Conservation (phyloP, 768 basidiomycete genomes). For the Crassisporium funariophilum region DNA sequence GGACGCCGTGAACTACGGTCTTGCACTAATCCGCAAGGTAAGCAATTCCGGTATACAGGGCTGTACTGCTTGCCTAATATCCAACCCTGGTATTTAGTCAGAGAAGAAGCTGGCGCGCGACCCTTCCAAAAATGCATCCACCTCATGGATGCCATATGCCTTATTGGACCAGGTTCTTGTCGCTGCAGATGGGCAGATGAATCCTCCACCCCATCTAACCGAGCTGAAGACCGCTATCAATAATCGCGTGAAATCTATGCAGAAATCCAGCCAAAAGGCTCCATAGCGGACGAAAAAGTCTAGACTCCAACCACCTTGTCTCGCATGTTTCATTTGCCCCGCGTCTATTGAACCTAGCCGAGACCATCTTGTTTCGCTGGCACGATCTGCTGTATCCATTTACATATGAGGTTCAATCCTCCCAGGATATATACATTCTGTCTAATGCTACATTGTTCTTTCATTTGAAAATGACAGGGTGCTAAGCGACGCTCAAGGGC, state of each 20-base stretch:
- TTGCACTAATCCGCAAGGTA: conserved; percentile 76
- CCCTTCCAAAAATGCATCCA: conserved; percentile 50
- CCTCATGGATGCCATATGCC: conserved; percentile 82
- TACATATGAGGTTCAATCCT: conserved; percentile 40
- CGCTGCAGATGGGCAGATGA: conserved; percentile 56
- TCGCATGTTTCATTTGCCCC: too few relatives aligned
- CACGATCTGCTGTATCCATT: conserved; percentile 38
- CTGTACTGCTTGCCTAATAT: conserved; percentile 1
- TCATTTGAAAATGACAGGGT: conserved; percentile 13
- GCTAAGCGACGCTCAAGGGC: background rate
- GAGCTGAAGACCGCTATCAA: conserved; percentile 62
- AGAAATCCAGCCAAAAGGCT: conserved; percentile 54
- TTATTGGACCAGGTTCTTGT: conserved; percentile 82
- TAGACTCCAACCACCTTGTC: too few relatives aligned
- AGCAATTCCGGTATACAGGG: conserved; percentile 8
- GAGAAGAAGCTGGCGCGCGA: conserved; percentile 54
- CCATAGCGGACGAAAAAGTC: too few relatives aligned
- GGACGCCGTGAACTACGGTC: conserved; percentile 72
- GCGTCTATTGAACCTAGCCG: too few relatives aligned
- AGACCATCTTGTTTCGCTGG: background rate
- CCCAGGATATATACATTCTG: conserved; percentile 33
- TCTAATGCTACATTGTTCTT: conserved; percentile 36
- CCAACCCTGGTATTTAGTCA: conserved; percentile 39
- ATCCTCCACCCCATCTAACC: conserved; percentile 48
- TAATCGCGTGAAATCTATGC: conserved; percentile 67